Conservation (phyloP, 768 basidiomycete species). For the Podaxis mareebaensis region DNA sequence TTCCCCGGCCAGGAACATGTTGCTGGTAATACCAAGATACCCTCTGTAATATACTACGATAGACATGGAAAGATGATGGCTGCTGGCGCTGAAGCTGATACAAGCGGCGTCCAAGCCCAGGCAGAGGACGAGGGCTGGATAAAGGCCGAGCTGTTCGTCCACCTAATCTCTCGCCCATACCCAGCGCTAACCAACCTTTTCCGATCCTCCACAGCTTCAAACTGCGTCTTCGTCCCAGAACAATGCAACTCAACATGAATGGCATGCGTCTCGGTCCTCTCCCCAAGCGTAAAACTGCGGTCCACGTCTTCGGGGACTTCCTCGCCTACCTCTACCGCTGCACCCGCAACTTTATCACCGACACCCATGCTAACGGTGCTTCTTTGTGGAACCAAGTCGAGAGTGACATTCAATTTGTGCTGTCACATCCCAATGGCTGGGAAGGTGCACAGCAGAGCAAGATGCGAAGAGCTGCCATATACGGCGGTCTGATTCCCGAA, state of each 20-base stretch:
- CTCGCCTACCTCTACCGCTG: conserved; percentile 73
- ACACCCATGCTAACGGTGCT: conserved; percentile 80
- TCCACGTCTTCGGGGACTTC: conserved; percentile 81
- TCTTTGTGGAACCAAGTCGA: conserved; percentile 73
- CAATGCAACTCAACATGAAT: conserved; percentile 83
- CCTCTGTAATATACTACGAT: conserved; percentile 76
- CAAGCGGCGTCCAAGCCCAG: conserved; percentile 51
- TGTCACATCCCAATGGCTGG: conserved; percentile 85
- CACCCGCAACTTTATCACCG: conserved; percentile 72
- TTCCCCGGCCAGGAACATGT: conserved; percentile 88
- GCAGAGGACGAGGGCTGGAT: conserved; percentile 81
- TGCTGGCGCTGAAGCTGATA: conserved; percentile 79
- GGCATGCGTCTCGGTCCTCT: conserved; percentile 75
- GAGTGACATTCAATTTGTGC: conserved; percentile 67
- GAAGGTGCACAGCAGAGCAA: conserved; percentile 76
- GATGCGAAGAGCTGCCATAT: conserved; percentile 74
- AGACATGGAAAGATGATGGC: conserved; percentile 62
- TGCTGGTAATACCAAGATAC: conserved; percentile 83
- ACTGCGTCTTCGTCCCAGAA: conserved; percentile 71
- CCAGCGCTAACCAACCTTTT: conserved; percentile 1
- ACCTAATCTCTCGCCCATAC: background rate
- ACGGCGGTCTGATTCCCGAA: conserved; percentile 73
- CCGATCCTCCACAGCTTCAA: conserved; percentile 57
- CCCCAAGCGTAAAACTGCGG: conserved; percentile 64
- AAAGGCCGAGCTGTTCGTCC: conserved; percentile 69